Base-by-base conservation (phyloP, 176 grass and related monocot genomes). In the Ananas comosus region DNA sequence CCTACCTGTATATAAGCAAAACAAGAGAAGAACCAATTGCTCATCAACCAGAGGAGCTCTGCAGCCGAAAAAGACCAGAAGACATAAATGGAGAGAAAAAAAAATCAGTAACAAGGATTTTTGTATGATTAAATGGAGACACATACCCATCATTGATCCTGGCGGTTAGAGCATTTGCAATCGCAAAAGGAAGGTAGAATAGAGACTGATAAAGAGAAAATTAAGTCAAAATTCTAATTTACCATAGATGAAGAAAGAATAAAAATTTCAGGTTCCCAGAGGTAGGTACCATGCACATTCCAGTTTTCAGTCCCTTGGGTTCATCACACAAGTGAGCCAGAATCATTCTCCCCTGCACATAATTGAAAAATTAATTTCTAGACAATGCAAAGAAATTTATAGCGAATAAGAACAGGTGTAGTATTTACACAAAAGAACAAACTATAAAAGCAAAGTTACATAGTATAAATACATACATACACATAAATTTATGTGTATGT, bases 271-370 rank as follows among this genome's bases (percentile, higher is more conserved):
- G 56, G 56, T 22, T 61, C 56, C n/a, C 56, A 61, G 10, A 19
- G 7, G 56, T 61, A 61, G 56, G 64, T 88, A 99, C 94, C 89
- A 88, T 93, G 80, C 90, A 93, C 89, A 93, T 99, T 72, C 87
- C 89, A 74, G 94, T 90, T 93, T 99, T 99, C 59, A 99, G 79
- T 78, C 94, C 87, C 80, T 82, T 99, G 65, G 94, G 94, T 51
- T 99, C 89, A 2, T 90, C 87, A 56, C 94, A 99, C 52, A 99
- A 76, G 77, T 93, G 94, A 72, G 94, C 89, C 68, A 90, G 84
- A 83, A 99, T 90, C 89, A 99, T 99, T 73, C 94, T 90, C 87
- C 89, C 94, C 94, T 93, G 86, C 72, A 49, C 2, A 61, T n/a
- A 61, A 61, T 7, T 61, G n/a, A 2, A 61, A 61, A 19, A 18